Conservation (phyloP, 1,284 basidiomycete species). For the Vanrija sp. region DNA sequence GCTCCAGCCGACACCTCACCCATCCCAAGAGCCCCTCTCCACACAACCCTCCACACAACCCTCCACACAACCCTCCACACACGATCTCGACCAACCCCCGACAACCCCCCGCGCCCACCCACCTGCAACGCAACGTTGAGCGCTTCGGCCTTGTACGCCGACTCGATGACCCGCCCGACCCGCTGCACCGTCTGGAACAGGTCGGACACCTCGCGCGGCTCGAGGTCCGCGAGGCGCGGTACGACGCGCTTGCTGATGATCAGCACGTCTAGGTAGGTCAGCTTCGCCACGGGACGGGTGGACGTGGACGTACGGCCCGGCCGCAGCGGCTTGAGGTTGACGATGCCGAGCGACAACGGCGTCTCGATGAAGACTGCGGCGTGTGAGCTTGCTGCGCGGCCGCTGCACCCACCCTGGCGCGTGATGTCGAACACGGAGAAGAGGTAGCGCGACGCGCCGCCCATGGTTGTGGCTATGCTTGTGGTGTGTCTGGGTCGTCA, state of each 20-base stretch:
- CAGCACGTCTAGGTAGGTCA: conserved; percentile 66
- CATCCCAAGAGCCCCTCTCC: neutral
- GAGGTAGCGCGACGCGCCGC: conserved; percentile 37
- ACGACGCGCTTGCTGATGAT: conserved; percentile 74
- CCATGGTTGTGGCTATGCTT: neutral
- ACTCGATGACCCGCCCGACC: conserved; percentile 48
- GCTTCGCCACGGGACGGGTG: neutral
- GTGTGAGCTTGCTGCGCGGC: neutral
- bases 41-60: too few species aligned
- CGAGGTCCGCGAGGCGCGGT: conserved; percentile 69
- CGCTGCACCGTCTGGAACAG: conserved; percentile 70
- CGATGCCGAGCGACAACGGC: conserved; percentile 70
- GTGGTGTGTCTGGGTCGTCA: neutral
- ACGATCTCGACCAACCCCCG: too few species aligned
- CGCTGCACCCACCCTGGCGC: conserved; percentile 53
- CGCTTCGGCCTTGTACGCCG: conserved; percentile 51
- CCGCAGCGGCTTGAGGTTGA: conserved; percentile 88
- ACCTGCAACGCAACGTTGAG: conserved; percentile 82
- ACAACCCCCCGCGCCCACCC: conserved; percentile 9
- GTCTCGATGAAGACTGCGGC: conserved; percentile 65
- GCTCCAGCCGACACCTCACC: too few species aligned
- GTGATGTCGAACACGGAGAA: conserved; percentile 84
- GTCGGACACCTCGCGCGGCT: conserved; percentile 65
- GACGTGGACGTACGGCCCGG: conserved; percentile 66
- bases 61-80: too few species aligned